These are phyloP conservation scores for Talaromyces sp. DNA, from an alignment of 2,329 filamentous ascomycete species.

Conservation along the genomic window DNA sequence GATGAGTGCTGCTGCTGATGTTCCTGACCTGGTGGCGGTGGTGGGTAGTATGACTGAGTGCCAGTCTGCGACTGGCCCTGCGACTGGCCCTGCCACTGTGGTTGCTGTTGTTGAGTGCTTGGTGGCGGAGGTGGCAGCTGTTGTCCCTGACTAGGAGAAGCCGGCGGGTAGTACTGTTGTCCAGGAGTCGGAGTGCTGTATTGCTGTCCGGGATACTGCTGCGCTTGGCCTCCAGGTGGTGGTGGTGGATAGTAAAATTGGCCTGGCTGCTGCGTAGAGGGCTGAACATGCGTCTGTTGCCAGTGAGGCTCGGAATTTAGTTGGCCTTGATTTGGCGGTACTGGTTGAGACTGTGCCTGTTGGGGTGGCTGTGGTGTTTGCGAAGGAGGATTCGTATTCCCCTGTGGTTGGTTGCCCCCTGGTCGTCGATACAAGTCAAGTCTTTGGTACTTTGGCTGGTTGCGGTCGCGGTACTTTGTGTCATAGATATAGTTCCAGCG, in stretches of 20 bases:
- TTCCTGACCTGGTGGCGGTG: conserved; percentile 9
- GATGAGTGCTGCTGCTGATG: conserved; percentile 7
- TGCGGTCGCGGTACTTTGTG: conserved; percentile 67
- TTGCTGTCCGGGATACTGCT: background rate
- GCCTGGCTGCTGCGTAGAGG: background rate
- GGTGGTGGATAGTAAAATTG: conserved; percentile 8
- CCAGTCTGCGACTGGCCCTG: conserved; percentile 5
- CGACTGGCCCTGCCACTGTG: conserved; percentile 13
- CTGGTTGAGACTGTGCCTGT: conserved; percentile 14
- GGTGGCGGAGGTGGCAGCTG: background rate
- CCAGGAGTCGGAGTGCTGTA: background rate
- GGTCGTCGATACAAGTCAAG: conserved; percentile 22
- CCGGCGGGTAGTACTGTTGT: conserved; percentile 3
- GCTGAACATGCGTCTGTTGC: conserved; percentile 11
- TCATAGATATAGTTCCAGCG: conserved; percentile 89
- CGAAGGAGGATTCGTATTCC: conserved; percentile 16
- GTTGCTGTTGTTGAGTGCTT: conserved; percentile 17
- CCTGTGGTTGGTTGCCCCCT: conserved; percentile 24
- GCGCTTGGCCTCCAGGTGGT: background rate
- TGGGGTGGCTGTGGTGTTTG: conserved; percentile 18
- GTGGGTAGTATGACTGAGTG: conserved; percentile 11
- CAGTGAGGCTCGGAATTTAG: conserved; percentile 15
- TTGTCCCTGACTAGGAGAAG: conserved; percentile 1
- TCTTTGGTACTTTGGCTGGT: conserved; percentile 46
- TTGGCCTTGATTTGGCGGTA: conserved; percentile 11